Base-by-base conservation (phyloP, 177 flowering plant genomes). In the Tripterygium wilfordii region DNA sequence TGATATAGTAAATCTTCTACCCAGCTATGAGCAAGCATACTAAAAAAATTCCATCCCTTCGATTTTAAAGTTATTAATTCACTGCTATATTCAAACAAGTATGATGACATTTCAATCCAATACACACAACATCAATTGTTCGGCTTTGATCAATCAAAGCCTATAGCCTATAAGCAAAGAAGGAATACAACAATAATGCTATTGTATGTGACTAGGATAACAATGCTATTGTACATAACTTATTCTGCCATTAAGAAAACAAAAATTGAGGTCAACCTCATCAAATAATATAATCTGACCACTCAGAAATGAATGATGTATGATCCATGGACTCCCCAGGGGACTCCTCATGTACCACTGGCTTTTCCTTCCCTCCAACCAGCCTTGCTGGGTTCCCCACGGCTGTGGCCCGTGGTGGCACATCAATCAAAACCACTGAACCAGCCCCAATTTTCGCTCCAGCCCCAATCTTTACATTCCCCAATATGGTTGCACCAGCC, bases 251-350 rank as follows among this genome's bases (percentile, higher is more conserved):
- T 20, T 13, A 10, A 9, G 15, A 42, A 10, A 30, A 1, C 19
- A 3, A 19, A 32, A 36, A 8, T 24, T 2, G 18, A 27, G 26
- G 20, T 10, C 3, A n/a, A 27, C 4, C n/a, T 14, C 7, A n/a
- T 69, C 41, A 75, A 10, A 77, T 72, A 1, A 67, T 67, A 41
- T 80, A 77, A 56, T 74, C 82, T 9, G 85, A 77, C 80, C 80
- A 79, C 28, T 72, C 80, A 1, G 70, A 64, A 24, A 79, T 79
- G 56, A 73, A 76, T 1, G 79, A 80, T 2, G 87, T 80, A 38
- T 83, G 85, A 58, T 83, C 92, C 92, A 84, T 84, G 27, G 83
- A 74, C 59, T 82, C 86, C 33, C 92, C 92, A 2, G 92, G 86
- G 16, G 69, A 59, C 16, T 79, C 92, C 48, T 79, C 77, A 37